Percentiles rank a stretch among this genome's conserved stretches.
phyloP scores from a whole-genome alignment of 2,329 filamentous ascomycete genomes.

The Plectosphaerella plurivora region DNA sequence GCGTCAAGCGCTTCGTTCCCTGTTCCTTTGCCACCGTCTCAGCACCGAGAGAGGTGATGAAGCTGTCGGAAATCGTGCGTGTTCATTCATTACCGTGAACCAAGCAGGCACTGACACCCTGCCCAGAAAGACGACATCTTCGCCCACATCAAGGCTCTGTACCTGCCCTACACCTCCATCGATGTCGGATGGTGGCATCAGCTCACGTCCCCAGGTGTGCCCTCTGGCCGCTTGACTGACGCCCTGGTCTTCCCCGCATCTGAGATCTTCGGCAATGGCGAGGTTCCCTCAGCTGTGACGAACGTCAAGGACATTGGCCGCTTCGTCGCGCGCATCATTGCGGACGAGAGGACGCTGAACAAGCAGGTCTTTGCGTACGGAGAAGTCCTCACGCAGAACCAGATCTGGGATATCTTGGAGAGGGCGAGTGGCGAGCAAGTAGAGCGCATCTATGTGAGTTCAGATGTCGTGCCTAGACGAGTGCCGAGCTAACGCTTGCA shows the following conservation, averaged over 20 bases:
- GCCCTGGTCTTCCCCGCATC: no score
- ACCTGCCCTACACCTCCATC: slow-evolving; percentile 50
- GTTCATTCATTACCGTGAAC: no score
- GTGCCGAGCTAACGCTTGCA: no score
- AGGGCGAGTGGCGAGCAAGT: no score
- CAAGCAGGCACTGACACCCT: no score
- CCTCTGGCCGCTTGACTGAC: no score
- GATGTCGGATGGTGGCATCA: slow-evolving; percentile 59
- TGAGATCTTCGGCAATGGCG: slow-evolving; percentile 45
- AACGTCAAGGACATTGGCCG: slow-evolving; percentile 44
- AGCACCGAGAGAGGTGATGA: slow-evolving; percentile 29
- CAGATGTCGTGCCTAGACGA: no score
- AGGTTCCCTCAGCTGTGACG: no score
- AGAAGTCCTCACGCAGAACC: slow-evolving; percentile 38
- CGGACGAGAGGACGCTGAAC: slow-evolving; percentile 49
- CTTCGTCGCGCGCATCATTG: slow-evolving; percentile 46
- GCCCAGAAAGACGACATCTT: slow-evolving; percentile 47
- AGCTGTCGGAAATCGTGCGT: slow-evolving; percentile 15
- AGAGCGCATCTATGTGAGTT: no score
- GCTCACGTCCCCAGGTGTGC: no score
- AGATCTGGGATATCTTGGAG: slow-evolving; percentile 42
- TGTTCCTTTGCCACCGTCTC: slow-evolving; percentile 41
- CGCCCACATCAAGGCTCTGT: slow-evolving; percentile 40
- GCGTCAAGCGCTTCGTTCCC: slow-evolving; percentile 48
- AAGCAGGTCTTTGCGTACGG: slow-evolving; percentile 43